Evolutionary conservation across 495 filamentous ascomycete genomes (phyloP).

Genomic region (Xylaria grammica): DNA sequence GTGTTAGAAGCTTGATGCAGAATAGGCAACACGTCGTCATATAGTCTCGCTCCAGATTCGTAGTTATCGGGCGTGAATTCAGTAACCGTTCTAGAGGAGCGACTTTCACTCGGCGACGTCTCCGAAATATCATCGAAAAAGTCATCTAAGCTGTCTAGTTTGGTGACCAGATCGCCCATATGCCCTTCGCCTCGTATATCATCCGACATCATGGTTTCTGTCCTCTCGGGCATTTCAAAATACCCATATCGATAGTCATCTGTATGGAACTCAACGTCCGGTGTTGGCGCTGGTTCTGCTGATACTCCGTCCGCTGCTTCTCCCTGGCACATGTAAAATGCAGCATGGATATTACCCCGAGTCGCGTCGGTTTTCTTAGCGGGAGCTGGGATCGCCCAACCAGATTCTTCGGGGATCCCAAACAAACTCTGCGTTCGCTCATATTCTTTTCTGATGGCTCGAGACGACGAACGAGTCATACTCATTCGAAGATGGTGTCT

Average conservation of each 20-base stretch:
- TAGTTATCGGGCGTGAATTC: slow-evolving; percentile 64
- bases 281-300: slow-evolving; percentile 72
- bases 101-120: slow-evolving; percentile 58
- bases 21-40: slow-evolving; percentile 93
- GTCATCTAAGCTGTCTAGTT: slow-evolving; percentile 91
- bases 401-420: slow-evolving; percentile 92
- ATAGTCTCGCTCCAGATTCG: slow-evolving; percentile 82
- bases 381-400: slow-evolving; percentile 95
- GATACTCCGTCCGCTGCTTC: slow-evolving; percentile 54
- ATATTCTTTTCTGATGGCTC: slow-evolving; percentile 88
- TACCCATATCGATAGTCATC: slow-evolving; percentile 87
- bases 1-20: slow-evolving; percentile 67
- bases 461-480: slow-evolving; percentile 83
- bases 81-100: slow-evolving; percentile 67
- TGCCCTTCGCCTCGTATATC: slow-evolving; percentile 72
- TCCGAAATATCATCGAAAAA: slow-evolving; percentile 77
- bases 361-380: slow-evolving; percentile 85
- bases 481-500: slow-evolving; percentile 95
- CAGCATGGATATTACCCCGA: slow-evolving; percentile 90
- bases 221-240: slow-evolving; percentile 68
- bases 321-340: slow-evolving; percentile 84
- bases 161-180: slow-evolving; percentile 84
- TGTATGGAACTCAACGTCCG: slow-evolving; percentile 87
- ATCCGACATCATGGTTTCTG: slow-evolving; percentile 91
- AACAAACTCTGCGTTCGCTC: slow-evolving; percentile 93